Conservation (phyloP, 306 rosid species). For the Leucaena leucocephala region DNA sequence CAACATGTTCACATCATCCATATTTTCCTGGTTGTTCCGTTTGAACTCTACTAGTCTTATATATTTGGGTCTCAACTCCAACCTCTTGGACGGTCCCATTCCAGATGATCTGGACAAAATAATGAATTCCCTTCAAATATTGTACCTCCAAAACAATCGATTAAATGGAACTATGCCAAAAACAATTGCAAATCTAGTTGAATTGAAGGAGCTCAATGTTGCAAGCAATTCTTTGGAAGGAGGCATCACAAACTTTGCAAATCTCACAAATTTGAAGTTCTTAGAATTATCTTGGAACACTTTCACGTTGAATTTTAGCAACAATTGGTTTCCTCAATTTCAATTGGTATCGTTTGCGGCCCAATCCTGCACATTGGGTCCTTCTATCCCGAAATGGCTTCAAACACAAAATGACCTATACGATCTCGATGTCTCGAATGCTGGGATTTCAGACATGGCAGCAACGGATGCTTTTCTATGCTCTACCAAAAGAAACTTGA, state of each 20-base stretch:
- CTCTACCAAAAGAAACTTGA: background rate
- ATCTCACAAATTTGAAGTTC: accelerated
- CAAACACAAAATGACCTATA: background rate
- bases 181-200: background rate
- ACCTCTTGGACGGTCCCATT: background rate
- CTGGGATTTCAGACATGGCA: background rate
- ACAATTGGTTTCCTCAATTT: slow-evolving; percentile 36
- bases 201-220: background rate
- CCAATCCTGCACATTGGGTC: background rate
- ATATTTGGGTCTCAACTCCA: background rate
- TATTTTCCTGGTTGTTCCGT: background rate
- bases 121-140: background rate
- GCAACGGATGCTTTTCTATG: background rate
- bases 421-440: background rate
- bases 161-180: background rate
- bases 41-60: background rate
- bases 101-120: background rate
- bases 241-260: background rate
- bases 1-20: background rate
- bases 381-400: slow-evolving; percentile 31
- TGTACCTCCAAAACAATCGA: background rate
- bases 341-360: background rate
- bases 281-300: slow-evolving; percentile 3
- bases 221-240: background rate
- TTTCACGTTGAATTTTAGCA: background rate